phyloP scores from a whole-genome alignment of 257 asterid genomes.

The Rehmannia glutinosa region DNA sequence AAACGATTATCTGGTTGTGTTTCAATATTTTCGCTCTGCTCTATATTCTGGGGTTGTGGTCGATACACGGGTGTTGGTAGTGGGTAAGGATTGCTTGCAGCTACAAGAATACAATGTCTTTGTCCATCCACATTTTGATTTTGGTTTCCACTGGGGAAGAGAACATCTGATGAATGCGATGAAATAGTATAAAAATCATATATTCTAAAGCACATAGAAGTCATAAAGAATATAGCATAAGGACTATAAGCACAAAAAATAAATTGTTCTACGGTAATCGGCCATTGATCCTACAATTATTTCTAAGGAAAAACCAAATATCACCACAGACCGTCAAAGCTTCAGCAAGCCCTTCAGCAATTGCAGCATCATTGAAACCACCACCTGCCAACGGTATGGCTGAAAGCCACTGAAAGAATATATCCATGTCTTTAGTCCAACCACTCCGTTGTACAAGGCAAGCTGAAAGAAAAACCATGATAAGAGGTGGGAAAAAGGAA shows the following conservation, averaged over 20 bases:
- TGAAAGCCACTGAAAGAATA: constrained; percentile 87
- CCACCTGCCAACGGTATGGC: constrained; percentile 83
- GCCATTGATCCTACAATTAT: neutral
- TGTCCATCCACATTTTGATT: constrained; percentile 60
- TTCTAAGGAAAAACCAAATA: neutral
- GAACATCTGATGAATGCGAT: constrained; percentile 57
- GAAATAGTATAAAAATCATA: constrained; percentile 10
- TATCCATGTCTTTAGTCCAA: constrained; percentile 83
- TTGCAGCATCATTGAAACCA: constrained; percentile 86
- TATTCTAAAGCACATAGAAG: neutral
- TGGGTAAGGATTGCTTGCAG: constrained; percentile 91
- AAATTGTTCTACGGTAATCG: neutral
- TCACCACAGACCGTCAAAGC: constrained; percentile 64
- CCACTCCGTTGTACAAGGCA: constrained; percentile 82
- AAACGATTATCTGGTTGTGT: constrained; percentile 53
- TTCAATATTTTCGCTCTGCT: constrained; percentile 52
- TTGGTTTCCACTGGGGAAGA: constrained; percentile 56
- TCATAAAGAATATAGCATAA: neutral
- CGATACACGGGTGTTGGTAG: constrained; percentile 72
- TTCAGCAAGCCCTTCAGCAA: constrained; percentile 95
- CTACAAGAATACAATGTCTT: constrained; percentile 84
- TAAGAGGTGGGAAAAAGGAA: neutral
- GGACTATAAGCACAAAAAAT: neutral
- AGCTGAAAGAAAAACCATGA: constrained; percentile 38
- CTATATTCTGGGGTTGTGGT: constrained; percentile 51